phyloP scores from a whole-genome alignment of 768 basidiomycete genomes.

The Lactifluus hygrophoroides region DNA sequence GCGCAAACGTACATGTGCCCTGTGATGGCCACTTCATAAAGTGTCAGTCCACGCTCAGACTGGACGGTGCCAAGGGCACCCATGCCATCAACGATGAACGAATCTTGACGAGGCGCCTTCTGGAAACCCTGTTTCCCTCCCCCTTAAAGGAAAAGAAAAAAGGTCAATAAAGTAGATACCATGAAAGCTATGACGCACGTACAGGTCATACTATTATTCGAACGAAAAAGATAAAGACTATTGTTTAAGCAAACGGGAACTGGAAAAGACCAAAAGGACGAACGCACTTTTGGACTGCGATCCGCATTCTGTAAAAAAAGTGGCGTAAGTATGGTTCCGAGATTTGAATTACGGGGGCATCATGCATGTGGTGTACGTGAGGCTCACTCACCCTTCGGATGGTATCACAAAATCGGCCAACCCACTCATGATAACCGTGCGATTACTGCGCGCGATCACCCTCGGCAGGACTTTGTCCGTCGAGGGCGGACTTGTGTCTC shows the following conservation, averaged over 20 bases:
- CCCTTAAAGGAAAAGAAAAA: conserved; percentile 5
- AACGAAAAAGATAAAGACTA: too few relatives aligned
- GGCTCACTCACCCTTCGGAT: conserved; percentile 14
- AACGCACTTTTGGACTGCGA: conserved; percentile 19
- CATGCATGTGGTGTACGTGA: neutral
- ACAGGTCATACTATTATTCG: conserved; percentile 18
- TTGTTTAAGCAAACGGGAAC: too few relatives aligned
- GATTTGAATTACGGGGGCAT: neutral
- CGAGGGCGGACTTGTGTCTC: conserved; percentile 5
- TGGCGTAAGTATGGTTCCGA: neutral
- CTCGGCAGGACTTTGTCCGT: conserved; percentile 3
- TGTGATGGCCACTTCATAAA: conserved; percentile 16
- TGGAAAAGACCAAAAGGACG: neutral
- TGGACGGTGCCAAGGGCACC: conserved; percentile 18
- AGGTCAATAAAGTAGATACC: neutral
- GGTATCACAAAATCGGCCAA: conserved; percentile 7
- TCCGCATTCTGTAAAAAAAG: neutral
- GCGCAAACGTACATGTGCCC: conserved; percentile 20
- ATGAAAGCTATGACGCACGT: neutral
- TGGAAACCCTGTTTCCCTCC: conserved; percentile 17
- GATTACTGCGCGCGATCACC: conserved; percentile 5
- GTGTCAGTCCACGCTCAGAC: conserved; percentile 18
- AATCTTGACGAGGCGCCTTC: conserved; percentile 6
- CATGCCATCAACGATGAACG: conserved; percentile 15
- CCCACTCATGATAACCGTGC: conserved; percentile 13